phyloP scores from a whole-genome alignment of 768 basidiomycete genomes.

The Lactarius tabidus region DNA sequence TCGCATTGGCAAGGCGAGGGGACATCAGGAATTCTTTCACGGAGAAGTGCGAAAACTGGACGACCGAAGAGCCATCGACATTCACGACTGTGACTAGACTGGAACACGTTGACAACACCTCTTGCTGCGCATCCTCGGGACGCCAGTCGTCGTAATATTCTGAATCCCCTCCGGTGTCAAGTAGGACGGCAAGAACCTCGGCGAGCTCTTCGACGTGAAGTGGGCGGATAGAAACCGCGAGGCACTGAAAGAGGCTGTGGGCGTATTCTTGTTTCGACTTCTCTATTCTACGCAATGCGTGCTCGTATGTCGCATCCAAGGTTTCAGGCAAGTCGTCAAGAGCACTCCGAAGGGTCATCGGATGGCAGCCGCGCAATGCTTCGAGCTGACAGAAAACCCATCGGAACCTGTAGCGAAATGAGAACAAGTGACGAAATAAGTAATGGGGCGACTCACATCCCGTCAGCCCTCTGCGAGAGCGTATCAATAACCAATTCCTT shows the following conservation, averaged over 20 bases:
- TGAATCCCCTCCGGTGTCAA: neutral
- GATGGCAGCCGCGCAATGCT: neutral
- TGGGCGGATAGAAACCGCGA: neutral
- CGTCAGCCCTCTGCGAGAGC: constrained; percentile 5
- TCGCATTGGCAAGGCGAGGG: neutral
- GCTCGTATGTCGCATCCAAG: constrained; percentile 13
- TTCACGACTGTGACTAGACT: neutral
- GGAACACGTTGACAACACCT: neutral
- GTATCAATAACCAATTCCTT: constrained; percentile 1
- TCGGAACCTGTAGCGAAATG: constrained; percentile 2
- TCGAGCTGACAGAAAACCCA: constrained; percentile 14
- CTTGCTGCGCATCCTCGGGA: neutral
- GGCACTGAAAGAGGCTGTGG: neutral
- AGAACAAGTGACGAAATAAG: neutral
- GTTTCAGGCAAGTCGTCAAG: neutral
- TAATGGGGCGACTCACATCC: neutral
- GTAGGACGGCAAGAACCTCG: constrained; percentile 9
- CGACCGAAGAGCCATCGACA: neutral
- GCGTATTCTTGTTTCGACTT: neutral
- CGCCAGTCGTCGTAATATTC: neutral
- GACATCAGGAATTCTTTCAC: constrained; percentile 1
- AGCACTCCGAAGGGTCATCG: neutral
- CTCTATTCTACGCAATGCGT: neutral
- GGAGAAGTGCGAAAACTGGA: neutral
- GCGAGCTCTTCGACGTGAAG: constrained; percentile 13